phyloP scores from a whole-genome alignment of 2,329 filamentous ascomycete species.

The Truncatella angustata region DNA sequence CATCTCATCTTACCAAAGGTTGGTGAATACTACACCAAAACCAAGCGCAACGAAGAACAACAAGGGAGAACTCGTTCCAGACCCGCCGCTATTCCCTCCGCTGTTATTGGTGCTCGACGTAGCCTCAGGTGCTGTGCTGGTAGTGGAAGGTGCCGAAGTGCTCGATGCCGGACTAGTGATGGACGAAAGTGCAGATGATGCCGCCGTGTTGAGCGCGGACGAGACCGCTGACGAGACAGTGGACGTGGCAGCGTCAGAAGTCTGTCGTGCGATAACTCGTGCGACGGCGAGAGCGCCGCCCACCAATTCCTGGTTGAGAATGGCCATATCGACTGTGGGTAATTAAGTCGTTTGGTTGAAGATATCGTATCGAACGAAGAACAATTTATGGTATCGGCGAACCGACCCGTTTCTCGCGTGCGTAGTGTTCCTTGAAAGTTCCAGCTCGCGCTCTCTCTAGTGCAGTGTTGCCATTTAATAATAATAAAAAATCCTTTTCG shows the following conservation, averaged over 20 bases:
- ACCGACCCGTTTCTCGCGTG: constrained; percentile 8
- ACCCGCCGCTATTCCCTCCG: constrained; percentile 32
- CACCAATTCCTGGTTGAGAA: constrained; percentile 34
- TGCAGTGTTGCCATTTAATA: constrained; percentile 4
- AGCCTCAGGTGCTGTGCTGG: constrained; percentile 13
- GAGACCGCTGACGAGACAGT: constrained; percentile 9
- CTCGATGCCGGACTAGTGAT: constrained; percentile 8
- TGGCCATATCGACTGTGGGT: constrained; percentile 30
- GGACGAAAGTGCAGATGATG: constrained; percentile 1
- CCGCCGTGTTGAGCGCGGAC: constrained; percentile 1
- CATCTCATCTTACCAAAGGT: constrained; percentile 74
- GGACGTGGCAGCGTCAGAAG: constrained; percentile 17
- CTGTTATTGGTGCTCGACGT: constrained; percentile 16
- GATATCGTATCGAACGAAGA: neutral
- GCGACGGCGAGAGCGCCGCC: constrained; percentile 35
- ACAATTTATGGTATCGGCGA: constrained; percentile 5
- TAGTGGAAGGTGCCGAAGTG: neutral
- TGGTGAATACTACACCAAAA: constrained; percentile 98
- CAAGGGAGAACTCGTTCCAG: constrained; percentile 67
- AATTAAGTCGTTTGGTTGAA: constrained; percentile 1
- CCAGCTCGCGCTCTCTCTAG: constrained; percentile 4
- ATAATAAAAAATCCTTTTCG: neutral
- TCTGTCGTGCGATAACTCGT: constrained; percentile 29
- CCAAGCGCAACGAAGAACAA: constrained; percentile 94
- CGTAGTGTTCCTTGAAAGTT: constrained; percentile 6